Base-by-base conservation (phyloP, 345 rosid species). In the Hypericum perforatum region DNA sequence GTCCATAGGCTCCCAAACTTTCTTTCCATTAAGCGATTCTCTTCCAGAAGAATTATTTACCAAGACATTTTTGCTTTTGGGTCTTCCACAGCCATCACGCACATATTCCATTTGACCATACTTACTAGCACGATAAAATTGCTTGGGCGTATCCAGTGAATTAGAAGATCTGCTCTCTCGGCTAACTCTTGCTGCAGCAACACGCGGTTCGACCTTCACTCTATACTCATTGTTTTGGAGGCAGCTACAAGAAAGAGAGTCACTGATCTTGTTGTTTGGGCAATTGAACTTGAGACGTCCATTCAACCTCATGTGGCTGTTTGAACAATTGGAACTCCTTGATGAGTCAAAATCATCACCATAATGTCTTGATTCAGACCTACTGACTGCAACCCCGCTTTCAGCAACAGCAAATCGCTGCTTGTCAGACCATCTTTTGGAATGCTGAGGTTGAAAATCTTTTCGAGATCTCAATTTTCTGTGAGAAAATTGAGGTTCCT, bases 1-100 rank as follows among this genome's bases (percentile, higher is more conserved):
- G 66, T 85, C 95, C 73, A 75, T 62, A 5, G 95, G 81, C 70
- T 84, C 94, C 94, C 89, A 80, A 49, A 86, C 82, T 70, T 90
- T 80, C 72, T 75, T 82, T 45, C 67, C 61, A 53, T 66, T 68
- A 59, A 68, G 56, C 49, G 72, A 52, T 43, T 79, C 87, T 66
- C 72, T 70, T 64, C 46, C 59, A 43, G 74, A 63, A 53, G 66
- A 47, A 70, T 49, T 77, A 60, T 59, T 77, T 55, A 66, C 62
- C 6, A n/a, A 14, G n/a, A 46, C 45, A 57, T 44, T 60, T 70
- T 74, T 89, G 72, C 63, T 72, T 76, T 75, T 84, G 54, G 70
- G 62, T 67, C 81, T 83, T 59, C 78, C 83, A 66, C 63, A 71
- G 58, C 69, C 53, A 52, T 79, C 84, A 53, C 74, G 82, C 7